Evolutionary conservation across 2,329 filamentous ascomycete species (phyloP).

Genomic region (Monosporascus sp.): DNA sequence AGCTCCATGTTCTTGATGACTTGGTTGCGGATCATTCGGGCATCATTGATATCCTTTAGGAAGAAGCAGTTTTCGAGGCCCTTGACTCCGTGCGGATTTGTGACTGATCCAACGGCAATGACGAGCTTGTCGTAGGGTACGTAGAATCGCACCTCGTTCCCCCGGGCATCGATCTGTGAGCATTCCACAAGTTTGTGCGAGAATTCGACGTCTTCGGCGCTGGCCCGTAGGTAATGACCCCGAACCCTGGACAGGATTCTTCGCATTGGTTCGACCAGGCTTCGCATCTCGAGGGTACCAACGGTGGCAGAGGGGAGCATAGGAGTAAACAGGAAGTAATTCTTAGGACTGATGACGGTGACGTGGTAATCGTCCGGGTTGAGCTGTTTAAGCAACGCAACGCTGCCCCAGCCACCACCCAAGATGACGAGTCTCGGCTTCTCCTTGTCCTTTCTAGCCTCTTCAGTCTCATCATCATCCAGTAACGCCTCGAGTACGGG

Average conservation of each 20-base stretch:
- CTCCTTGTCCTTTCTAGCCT: constrained; percentile 66
- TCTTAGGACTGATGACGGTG: constrained; percentile 88
- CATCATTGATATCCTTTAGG: constrained; percentile 91
- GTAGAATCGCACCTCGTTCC: constrained; percentile 79
- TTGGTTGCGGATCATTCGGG: constrained; percentile 80
- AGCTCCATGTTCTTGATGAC: constrained; percentile 86
- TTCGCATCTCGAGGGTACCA: constrained; percentile 85
- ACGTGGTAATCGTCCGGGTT: constrained; percentile 92
- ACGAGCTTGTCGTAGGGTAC: constrained; percentile 97
- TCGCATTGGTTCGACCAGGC: constrained; percentile 87
- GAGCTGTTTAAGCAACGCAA: constrained; percentile 84
- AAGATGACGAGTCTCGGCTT: constrained; percentile 92
- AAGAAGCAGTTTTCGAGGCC: constrained; percentile 92
- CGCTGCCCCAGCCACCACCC: constrained; percentile 91
- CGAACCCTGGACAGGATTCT: constrained; percentile 72
- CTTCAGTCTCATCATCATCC: constrained; percentile 77
- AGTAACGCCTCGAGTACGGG: constrained; percentile 85
- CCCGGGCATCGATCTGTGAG: constrained; percentile 64
- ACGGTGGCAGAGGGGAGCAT: constrained; percentile 98
- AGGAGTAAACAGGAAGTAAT: constrained; percentile 97
- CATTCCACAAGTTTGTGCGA: constrained; percentile 87
- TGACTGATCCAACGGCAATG: constrained; percentile 83
- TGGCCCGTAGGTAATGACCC: constrained; percentile 86
- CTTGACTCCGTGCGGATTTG: constrained; percentile 93
- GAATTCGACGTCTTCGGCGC: constrained; percentile 86